Evolutionary conservation across 352 stramenopile genomes (phyloP).

Genomic region (Pseudoperonospora humuli): DNA sequence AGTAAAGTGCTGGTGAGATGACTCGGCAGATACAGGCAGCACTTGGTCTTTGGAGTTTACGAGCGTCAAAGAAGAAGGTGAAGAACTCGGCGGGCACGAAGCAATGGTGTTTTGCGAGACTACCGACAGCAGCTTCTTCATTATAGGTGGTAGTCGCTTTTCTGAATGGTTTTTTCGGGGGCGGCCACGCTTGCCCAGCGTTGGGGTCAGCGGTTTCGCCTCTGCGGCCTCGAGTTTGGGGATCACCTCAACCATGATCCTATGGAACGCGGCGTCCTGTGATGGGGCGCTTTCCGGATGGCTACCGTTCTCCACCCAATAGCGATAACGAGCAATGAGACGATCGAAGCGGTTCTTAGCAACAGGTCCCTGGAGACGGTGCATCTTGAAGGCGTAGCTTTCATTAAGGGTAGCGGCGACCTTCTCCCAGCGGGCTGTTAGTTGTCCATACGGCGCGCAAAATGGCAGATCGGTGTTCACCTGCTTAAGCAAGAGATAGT

Average conservation of each 20-base stretch:
- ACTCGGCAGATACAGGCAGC: slow-evolving; percentile 8
- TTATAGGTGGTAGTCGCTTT: neutral
- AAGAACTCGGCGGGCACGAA: slow-evolving; percentile 11
- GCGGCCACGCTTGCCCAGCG: slow-evolving; percentile 25
- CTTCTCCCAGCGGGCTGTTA: slow-evolving; percentile 29
- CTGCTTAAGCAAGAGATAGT: slow-evolving; percentile 27
- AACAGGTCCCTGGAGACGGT: slow-evolving; percentile 29
- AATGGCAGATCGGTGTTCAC: slow-evolving; percentile 29
- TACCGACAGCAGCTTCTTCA: slow-evolving; percentile 8
- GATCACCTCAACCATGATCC: slow-evolving; percentile 23
- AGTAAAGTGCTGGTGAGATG: slow-evolving; percentile 24
- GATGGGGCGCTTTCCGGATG: slow-evolving; percentile 10
- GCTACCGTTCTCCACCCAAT: slow-evolving; percentile 22
- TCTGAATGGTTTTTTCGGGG: slow-evolving; percentile 17
- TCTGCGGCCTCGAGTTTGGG: slow-evolving; percentile 25
- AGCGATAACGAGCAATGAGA: slow-evolving; percentile 18
- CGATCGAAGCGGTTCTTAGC: slow-evolving; percentile 34
- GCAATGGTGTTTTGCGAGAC: slow-evolving; percentile 10
- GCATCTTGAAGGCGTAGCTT: slow-evolving; percentile 30
- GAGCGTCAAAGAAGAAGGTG: slow-evolving; percentile 16
- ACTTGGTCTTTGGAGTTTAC: slow-evolving; percentile 17
- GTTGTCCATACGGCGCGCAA: slow-evolving; percentile 17
- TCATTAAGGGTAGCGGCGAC: slow-evolving; percentile 27
- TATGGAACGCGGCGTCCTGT: slow-evolving; percentile 20
- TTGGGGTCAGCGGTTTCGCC: slow-evolving; percentile 11